Base-by-base conservation (phyloP, 148 eudicot genomes). In the Mesembryanthemum crystallinum region DNA sequence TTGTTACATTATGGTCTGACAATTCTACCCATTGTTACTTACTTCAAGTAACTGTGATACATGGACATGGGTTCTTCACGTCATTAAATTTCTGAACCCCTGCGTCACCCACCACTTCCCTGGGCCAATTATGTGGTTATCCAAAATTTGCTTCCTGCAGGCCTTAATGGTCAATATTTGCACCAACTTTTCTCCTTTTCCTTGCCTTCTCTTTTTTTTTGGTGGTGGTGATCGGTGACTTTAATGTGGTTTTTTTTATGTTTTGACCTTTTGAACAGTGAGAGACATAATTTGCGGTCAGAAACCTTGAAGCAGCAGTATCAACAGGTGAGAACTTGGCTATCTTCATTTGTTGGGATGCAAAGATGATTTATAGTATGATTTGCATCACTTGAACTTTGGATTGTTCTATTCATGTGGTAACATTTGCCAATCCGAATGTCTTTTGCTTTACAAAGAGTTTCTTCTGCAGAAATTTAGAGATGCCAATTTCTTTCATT, bases 261-360 rank as follows among this genome's bases (percentile, higher is more conserved):
- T 45, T 35, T 24, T 67, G 5, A 29, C 21, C 42, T 29, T 78
- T 55, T 76, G 60, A 64, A 64, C 87, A 85, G 87, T 74, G 87
- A 85, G 65, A 67, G 64, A 8, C 85, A 77, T 66, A 85, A 85
- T 74, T 77, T 85, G 78, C 78, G 69, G 77, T 65, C 78, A 62
- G 87, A 85, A 77, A 68, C 83, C 24, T 72, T 85, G 79, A 83
- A 80, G 72, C 81, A 79, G 67, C 87, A 85, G 60, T 85, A 85
- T 76, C 81, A 85, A 77, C 63, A 79, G 85, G 87, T 85, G 76
- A 69, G 81, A 29, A 71, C 65, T 17, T 60, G 3, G 21, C 15
- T 32, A 5, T 49, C 17, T 7, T 11, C 51, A 37, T 24, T 24
- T 35, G 13, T 33, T 66, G 25, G 49, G 13, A 8, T n/a, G 23